These are phyloP conservation scores for Flaveria ramosissima DNA, from an alignment of 129 eudicot species.

Conservation along the genomic window DNA sequence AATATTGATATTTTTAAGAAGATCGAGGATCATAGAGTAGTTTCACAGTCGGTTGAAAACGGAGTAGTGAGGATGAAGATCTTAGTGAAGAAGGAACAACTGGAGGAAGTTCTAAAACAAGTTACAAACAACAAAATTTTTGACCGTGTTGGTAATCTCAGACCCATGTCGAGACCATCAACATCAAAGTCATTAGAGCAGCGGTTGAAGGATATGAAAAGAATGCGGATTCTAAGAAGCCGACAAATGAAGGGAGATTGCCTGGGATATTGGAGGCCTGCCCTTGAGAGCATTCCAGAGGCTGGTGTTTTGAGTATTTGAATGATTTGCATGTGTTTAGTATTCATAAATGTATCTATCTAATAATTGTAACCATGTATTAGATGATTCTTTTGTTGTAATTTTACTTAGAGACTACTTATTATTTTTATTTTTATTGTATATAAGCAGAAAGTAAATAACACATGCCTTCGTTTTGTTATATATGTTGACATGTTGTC, in stretches of 20 bases:
- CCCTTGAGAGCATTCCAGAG: slow-evolving; percentile 37
- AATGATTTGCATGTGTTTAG: neutral
- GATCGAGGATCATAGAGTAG: slow-evolving; percentile 19
- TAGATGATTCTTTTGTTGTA: neutral
- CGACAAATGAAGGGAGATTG: slow-evolving; percentile 8
- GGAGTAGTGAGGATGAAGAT: slow-evolving; percentile 39
- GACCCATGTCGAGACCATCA: neutral
- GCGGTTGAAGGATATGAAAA: slow-evolving; percentile 27
- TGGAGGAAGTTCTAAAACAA: slow-evolving; percentile 34
- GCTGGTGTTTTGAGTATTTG: neutral
- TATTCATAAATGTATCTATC: no score
- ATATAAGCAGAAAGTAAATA: no score
- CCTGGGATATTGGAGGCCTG: slow-evolving; percentile 29
- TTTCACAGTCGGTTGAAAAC: slow-evolving; percentile 23
- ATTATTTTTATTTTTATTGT: no score
- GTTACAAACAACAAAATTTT: neutral
- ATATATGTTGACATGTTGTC: no score
- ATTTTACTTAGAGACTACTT: no score
- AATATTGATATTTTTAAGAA: neutral
- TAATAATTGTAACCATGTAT: neutral
- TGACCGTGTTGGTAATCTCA: neutral
- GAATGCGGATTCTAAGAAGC: slow-evolving; percentile 12
- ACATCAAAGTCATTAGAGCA: slow-evolving; percentile 22
- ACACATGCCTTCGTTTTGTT: no score
- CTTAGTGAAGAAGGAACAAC: slow-evolving; percentile 28